A percentile compares a stretch with the other conserved stretches of the same genome.
Conservation (phyloP, 2,329 filamentous ascomycete species). For the Trichoderma gracile region DNA sequence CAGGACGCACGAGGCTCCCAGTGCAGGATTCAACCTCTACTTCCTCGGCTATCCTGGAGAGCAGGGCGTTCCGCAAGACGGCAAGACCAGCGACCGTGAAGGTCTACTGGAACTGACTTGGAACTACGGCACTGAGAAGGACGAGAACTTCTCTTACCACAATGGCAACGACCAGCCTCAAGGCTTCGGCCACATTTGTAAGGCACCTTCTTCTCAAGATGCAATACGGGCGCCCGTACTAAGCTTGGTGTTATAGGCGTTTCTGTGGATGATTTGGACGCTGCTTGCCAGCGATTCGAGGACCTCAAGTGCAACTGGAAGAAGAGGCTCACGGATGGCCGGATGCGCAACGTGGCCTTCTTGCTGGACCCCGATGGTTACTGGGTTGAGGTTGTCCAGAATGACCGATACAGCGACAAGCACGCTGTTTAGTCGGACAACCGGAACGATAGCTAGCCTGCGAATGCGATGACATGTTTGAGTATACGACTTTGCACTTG, state of each 20-base stretch:
- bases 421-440: constrained; percentile 28
- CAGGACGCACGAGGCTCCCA: constrained; percentile 68
- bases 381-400: constrained; percentile 81
- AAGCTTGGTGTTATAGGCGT: constrained; percentile 54
- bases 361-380: constrained; percentile 85
- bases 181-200: constrained; percentile 92
- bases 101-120: constrained; percentile 89
- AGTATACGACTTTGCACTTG: no score
- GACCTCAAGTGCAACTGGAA: constrained; percentile 82
- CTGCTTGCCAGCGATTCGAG: constrained; percentile 85
- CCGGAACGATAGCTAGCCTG: not conserved
- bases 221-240: constrained; percentile 21
- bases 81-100: constrained; percentile 66
- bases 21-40: constrained; percentile 82
- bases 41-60: constrained; percentile 78
- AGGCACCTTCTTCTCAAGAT: constrained; percentile 33
- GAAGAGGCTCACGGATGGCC: constrained; percentile 88
- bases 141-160: constrained; percentile 82
- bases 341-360: constrained; percentile 94
- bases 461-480: not conserved
- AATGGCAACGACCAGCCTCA: constrained; percentile 89
- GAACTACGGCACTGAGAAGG: constrained; percentile 82
- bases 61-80: constrained; percentile 54
- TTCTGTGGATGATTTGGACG: constrained; percentile 83
- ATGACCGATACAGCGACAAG: constrained; percentile 63